Conservation (phyloP, 2,329 filamentous ascomycete genomes). For the Phyllosticta citriasiana region DNA sequence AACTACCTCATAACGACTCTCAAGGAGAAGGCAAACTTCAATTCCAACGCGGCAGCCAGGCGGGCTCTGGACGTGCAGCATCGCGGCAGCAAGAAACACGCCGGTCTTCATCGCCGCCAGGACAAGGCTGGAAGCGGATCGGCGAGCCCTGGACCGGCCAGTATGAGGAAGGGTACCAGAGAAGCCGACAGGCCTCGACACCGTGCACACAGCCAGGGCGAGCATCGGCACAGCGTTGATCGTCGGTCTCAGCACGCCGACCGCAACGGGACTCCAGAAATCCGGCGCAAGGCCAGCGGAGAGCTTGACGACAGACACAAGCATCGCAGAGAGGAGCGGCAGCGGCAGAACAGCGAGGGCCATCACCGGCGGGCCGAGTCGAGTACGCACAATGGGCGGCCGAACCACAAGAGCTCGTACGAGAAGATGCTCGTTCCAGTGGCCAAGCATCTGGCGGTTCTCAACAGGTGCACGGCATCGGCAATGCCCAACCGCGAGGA, state of each 20-base stretch:
- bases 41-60: slow-evolving; percentile 62
- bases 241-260: slow-evolving; percentile 25
- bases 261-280: slow-evolving; percentile 34
- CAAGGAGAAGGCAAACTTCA: slow-evolving; percentile 61
- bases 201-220: slow-evolving; percentile 27
- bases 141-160: slow-evolving; percentile 57
- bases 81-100: slow-evolving; percentile 81
- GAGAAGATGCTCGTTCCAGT: slow-evolving; percentile 44
- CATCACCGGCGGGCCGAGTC: slow-evolving; percentile 20
- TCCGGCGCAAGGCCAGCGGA: slow-evolving; percentile 34
- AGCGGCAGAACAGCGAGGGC: slow-evolving; percentile 17
- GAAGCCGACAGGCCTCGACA: slow-evolving; percentile 28
- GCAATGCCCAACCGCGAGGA: slow-evolving; percentile 53
- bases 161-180: slow-evolving; percentile 25
- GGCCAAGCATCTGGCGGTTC: slow-evolving; percentile 48
- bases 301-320: slow-evolving; percentile 45
- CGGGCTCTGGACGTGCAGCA: slow-evolving; percentile 85
- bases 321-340: slow-evolving; percentile 44
- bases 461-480: slow-evolving; percentile 52
- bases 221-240: slow-evolving; percentile 29
- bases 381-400: slow-evolving; percentile 6
- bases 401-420: slow-evolving; percentile 26
- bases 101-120: slow-evolving; percentile 39
- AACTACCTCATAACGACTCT: slow-evolving; percentile 95
- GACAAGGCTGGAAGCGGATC: slow-evolving; percentile 52